Percentiles rank a stretch among this genome's conserved stretches.
phyloP scores from a whole-genome alignment of 306 rosid species.

The Cicer chorassanicum region DNA sequence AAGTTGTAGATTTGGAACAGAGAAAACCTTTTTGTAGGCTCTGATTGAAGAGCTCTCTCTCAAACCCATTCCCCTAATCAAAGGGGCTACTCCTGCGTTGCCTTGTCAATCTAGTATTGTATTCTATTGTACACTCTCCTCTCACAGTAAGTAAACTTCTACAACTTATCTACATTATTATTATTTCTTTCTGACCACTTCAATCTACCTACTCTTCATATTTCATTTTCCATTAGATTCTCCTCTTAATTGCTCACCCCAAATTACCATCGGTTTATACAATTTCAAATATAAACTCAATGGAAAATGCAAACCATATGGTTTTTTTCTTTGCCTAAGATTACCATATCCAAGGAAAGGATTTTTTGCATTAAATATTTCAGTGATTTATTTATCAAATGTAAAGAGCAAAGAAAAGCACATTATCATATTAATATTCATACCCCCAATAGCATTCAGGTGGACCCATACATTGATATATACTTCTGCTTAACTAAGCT shows the following conservation, averaged over 20 bases:
- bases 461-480: conserved; percentile 29
- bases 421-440: neutral
- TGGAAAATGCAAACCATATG: too few species aligned
- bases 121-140: neutral
- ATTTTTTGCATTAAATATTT: too few species aligned
- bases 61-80: conserved; percentile 54
- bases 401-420: conserved; percentile 20
- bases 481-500: conserved; percentile 30
- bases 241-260: too few species aligned
- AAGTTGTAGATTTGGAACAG: conserved; percentile 49
- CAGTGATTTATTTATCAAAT: neutral
- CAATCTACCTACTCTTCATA: neutral
- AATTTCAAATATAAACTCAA: too few species aligned
- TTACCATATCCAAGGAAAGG: too few species aligned
- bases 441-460: neutral
- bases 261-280: too few species aligned
- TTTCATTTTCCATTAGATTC: neutral
- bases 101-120: conserved; percentile 34
- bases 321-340: too few species aligned
- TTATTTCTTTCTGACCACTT: too few species aligned
- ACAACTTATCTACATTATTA: conserved; percentile 11
- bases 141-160: conserved; percentile 54
- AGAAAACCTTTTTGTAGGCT: conserved; percentile 50
- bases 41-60: conserved; percentile 32
- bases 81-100: conserved; percentile 34